These are phyloP conservation scores for Daldinia bambusicola DNA, from an alignment of 495 filamentous ascomycete species.

Conservation along the genomic window DNA sequence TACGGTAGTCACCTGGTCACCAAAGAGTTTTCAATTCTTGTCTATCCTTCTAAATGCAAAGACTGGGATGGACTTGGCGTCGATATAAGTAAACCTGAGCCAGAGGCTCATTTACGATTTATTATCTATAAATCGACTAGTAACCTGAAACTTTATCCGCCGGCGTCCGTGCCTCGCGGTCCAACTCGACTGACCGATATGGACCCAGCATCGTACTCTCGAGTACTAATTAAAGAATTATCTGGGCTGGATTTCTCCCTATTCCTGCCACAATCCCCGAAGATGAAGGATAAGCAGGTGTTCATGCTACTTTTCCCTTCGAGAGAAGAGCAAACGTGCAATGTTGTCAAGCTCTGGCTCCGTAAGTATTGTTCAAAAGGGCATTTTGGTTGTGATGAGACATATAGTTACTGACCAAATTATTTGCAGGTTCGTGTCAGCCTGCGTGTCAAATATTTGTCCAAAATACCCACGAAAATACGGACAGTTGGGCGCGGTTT, in stretches of 20 bases:
- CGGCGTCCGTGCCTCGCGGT: constrained; percentile 25
- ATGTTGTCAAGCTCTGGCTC: constrained; percentile 47
- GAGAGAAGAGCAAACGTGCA: constrained; percentile 39
- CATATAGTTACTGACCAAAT: constrained; percentile 23
- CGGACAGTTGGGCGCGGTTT: constrained; percentile 42
- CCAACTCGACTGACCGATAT: constrained; percentile 17
- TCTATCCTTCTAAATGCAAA: constrained; percentile 54
- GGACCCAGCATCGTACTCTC: constrained; percentile 17
- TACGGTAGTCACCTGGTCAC: constrained; percentile 48
- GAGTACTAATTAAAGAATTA: constrained; percentile 32
- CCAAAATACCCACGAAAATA: constrained; percentile 24
- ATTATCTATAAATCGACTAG: constrained; percentile 48
- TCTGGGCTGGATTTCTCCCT: constrained; percentile 35
- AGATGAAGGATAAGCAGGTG: constrained; percentile 34
- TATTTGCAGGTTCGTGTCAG: constrained; percentile 37
- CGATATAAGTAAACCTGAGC: constrained; percentile 32
- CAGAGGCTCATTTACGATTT: constrained; percentile 48
- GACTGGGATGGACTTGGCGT: constrained; percentile 49
- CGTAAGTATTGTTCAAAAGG: constrained; percentile 38
- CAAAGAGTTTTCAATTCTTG: constrained; percentile 51
- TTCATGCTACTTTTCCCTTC: constrained; percentile 47
- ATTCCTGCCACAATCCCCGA: constrained; percentile 39
- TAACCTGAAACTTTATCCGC: constrained; percentile 35
- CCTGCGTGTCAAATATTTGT: constrained; percentile 45
- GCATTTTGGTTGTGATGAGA: not conserved